These are phyloP conservation scores for Rubroboletus satanas DNA, from an alignment of 768 basidiomycete genomes.

Conservation along the genomic window DNA sequence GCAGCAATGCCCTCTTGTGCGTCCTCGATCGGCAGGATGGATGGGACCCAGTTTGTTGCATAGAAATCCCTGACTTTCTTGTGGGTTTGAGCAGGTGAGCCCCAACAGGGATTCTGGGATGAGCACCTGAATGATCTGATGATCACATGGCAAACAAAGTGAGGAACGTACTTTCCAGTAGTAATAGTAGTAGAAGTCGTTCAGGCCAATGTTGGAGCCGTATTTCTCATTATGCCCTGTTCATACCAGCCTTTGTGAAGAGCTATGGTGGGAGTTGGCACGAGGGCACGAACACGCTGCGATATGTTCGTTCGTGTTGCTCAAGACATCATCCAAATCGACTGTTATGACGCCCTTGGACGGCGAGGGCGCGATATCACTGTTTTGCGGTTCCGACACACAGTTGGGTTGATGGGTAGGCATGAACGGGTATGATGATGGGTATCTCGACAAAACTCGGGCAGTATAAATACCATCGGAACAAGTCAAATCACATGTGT, in stretches of 20 bases:
- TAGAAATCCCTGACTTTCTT: constrained; percentile 60
- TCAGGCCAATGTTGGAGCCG: constrained; percentile 49
- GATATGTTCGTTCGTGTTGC: constrained; percentile 55
- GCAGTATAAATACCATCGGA: too few relatives aligned
- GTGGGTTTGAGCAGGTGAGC: constrained; percentile 52
- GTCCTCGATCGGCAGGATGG: constrained; percentile 52
- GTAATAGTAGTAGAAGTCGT: constrained; percentile 69
- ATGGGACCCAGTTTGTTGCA: constrained; percentile 43
- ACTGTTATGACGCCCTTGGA: constrained; percentile 50
- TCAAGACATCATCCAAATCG: constrained; percentile 67
- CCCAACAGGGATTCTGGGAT: constrained; percentile 54
- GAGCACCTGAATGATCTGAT: background rate
- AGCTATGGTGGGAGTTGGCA: background rate
- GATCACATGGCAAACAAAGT: background rate
- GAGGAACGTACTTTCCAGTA: constrained; percentile 60
- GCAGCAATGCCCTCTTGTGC: constrained; percentile 54
- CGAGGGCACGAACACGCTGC: constrained; percentile 43
- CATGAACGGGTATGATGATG: constrained; percentile 8
- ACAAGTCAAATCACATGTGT: constrained; percentile 11
- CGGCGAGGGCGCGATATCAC: background rate
- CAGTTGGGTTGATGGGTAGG: background rate
- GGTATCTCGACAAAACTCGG: background rate
- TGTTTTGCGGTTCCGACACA: background rate
- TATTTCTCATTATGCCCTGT: constrained; percentile 65
- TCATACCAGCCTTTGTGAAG: background rate